Percentiles rank a stretch among this genome's conserved stretches.
Evolutionary conservation across 2,329 filamentous ascomycete genomes (phyloP).

Genomic region (Botryotinia narcissicola): DNA sequence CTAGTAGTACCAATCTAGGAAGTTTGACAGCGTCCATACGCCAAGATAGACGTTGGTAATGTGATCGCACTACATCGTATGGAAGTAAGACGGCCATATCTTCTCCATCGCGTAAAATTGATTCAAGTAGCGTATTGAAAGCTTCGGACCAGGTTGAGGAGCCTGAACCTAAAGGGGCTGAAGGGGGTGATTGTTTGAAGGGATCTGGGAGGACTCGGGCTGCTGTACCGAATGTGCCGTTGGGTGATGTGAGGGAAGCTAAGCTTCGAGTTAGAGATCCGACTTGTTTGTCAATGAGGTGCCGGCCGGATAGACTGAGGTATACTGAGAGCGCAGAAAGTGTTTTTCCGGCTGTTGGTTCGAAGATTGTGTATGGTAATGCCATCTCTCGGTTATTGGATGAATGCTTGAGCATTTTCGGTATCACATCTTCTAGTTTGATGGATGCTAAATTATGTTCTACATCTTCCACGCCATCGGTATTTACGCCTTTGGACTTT

Average conservation of each 20-base stretch:
- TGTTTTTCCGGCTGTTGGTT: conserved; percentile 29
- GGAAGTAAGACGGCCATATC: conserved; percentile 57
- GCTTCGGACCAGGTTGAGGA: conserved; percentile 53
- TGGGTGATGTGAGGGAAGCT: conserved; percentile 34
- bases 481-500: neutral
- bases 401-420: conserved; percentile 38
- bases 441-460: conserved; percentile 11
- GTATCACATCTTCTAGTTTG: conserved; percentile 27
- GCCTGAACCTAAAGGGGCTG: conserved; percentile 29
- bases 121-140: conserved; percentile 57
- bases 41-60: conserved; percentile 50
- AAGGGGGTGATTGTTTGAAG: conserved; percentile 18
- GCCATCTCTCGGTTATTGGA: conserved; percentile 35
- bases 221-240: conserved; percentile 35
- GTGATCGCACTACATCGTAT: conserved; percentile 53
- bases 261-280: conserved; percentile 34
- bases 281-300: conserved; percentile 34
- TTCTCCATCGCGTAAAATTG: conserved; percentile 57
- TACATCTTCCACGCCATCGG: neutral
- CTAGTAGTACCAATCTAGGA: conserved; percentile 54
- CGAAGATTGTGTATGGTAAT: conserved; percentile 37
- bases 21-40: conserved; percentile 52
- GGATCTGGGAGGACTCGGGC: conserved; percentile 31
- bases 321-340: conserved; percentile 33
- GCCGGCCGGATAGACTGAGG: conserved; percentile 32